phyloP scores from a whole-genome alignment of 2,329 filamentous ascomycete genomes.

The Colletotrichum eremochloae region DNA sequence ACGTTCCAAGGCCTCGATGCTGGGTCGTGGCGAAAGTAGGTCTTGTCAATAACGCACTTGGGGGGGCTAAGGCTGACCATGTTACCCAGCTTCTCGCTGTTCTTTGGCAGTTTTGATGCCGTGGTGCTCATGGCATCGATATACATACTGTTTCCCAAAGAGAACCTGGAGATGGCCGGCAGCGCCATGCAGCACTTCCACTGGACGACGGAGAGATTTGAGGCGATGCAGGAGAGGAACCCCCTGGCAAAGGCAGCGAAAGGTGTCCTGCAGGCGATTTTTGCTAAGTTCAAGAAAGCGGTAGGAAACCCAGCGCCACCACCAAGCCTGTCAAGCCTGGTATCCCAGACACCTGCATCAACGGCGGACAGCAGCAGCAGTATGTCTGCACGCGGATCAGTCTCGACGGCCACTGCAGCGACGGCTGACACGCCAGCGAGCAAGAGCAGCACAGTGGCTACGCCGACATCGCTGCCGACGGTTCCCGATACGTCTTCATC shows the following conservation, averaged over 20 bases:
- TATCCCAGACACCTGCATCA: constrained; percentile 39
- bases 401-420: constrained; percentile 31
- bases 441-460: constrained; percentile 39
- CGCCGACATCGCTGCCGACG: constrained; percentile 39
- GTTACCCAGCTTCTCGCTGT: constrained; percentile 63
- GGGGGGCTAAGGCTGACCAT: background rate
- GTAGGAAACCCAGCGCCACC: constrained; percentile 52
- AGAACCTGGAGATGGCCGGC: constrained; percentile 63
- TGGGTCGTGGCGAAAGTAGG: constrained; percentile 62
- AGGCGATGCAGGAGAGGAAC: constrained; percentile 67
- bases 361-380: constrained; percentile 41
- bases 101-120: constrained; percentile 75
- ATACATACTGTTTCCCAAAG: constrained; percentile 71
- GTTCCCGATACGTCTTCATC: constrained; percentile 46
- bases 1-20: constrained; percentile 63
- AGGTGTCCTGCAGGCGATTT: constrained; percentile 68
- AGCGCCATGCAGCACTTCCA: constrained; percentile 68
- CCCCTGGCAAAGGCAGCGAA: constrained; percentile 66
- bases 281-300: constrained; percentile 65
- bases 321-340: constrained; percentile 35
- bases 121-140: constrained; percentile 72
- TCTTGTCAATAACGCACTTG: constrained; percentile 9
- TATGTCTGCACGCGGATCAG: constrained; percentile 37
- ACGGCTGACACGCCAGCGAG: constrained; percentile 41
- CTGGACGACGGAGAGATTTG: constrained; percentile 71